These are phyloP conservation scores for Yamadazyma taylorii DNA, from an alignment of 1,139 yeast species.

Conservation along the genomic window DNA sequence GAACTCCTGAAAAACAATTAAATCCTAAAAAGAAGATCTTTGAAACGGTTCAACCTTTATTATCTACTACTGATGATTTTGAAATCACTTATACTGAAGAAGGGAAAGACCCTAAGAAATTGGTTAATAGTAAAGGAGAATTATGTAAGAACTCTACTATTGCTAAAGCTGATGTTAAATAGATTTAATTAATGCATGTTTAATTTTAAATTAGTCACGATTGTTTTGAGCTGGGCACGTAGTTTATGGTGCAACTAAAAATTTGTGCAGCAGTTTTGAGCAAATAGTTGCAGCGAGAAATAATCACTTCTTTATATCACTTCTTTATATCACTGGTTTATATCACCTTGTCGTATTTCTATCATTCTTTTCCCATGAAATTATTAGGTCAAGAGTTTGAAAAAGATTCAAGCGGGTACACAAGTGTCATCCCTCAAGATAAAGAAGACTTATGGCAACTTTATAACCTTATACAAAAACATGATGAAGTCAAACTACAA, in stretches of 20 bases:
- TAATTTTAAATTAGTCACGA: too few relatives aligned
- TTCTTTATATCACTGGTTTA: too few relatives aligned
- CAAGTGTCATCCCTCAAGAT: constrained; percentile 77
- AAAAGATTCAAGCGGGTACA: constrained; percentile 64
- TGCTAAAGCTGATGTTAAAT: constrained; percentile 73
- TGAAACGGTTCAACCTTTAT: constrained; percentile 92
- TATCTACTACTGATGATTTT: constrained; percentile 73
- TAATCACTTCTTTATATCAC: too few relatives aligned
- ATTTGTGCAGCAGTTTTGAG: too few relatives aligned
- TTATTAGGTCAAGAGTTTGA: constrained; percentile 16
- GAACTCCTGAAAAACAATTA: constrained; percentile 86
- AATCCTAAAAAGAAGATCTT: constrained; percentile 98
- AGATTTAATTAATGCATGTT: constrained; percentile 13
- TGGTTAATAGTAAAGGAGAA: constrained; percentile 77
- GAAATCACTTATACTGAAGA: constrained; percentile 83
- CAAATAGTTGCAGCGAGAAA: too few relatives aligned
- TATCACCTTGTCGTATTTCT: too few relatives aligned
- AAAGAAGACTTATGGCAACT: constrained; percentile 90
- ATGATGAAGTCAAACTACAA: constrained; percentile 70
- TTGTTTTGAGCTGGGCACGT: too few relatives aligned
- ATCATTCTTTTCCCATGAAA: too few relatives aligned
- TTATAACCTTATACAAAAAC: constrained; percentile 74
- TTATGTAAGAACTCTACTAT: constrained; percentile 67
- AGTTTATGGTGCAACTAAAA: too few relatives aligned
- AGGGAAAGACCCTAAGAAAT: constrained; percentile 73